A percentile compares a stretch with the other conserved stretches of the same genome.
Evolutionary conservation across 176 grass and related monocot species (phyloP).

Genomic region (Raddia distichophylla): DNA sequence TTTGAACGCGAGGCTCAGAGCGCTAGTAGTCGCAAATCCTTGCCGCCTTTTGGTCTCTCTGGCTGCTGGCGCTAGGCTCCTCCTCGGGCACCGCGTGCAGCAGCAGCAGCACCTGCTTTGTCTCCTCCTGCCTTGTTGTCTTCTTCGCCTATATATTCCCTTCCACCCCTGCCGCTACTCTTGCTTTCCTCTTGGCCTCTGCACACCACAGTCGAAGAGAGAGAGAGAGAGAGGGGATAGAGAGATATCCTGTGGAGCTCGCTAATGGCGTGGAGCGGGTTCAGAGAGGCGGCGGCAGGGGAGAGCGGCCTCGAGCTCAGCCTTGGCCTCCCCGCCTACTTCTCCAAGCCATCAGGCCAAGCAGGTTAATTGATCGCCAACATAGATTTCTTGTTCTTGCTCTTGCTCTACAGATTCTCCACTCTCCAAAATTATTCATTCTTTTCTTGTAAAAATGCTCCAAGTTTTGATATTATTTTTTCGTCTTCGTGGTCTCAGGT

Average conservation of each 20-base stretch:
- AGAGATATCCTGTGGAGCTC: background rate
- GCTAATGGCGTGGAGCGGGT: slow-evolving; percentile 48
- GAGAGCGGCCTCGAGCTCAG: slow-evolving; percentile 75
- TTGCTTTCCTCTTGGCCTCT: background rate
- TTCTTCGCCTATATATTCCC: slow-evolving; percentile 5
- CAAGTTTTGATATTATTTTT: background rate
- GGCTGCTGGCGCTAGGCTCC: background rate
- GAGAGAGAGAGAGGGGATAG: background rate
- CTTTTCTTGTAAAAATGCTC: background rate
- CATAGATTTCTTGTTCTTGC: background rate
- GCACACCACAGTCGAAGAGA: too few species aligned
- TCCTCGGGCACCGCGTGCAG: slow-evolving; percentile 31
- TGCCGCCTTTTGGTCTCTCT: slow-evolving; percentile 49
- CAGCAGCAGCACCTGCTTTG: slow-evolving; percentile 47
- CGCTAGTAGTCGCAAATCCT: slow-evolving; percentile 28
- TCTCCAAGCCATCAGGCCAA: slow-evolving; percentile 27
- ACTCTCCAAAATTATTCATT: background rate
- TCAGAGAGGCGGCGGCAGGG: slow-evolving; percentile 38
- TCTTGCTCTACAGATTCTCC: background rate
- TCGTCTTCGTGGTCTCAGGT: background rate
- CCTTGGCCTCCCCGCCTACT: slow-evolving; percentile 67
- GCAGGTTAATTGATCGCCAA: slow-evolving; percentile 31
- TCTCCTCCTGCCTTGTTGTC: slow-evolving; percentile 6
- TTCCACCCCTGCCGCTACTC: background rate
- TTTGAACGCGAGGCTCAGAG: background rate